These are phyloP conservation scores for Apiospora marii DNA, from an alignment of 2,329 filamentous ascomycete genomes.

Conservation along the genomic window DNA sequence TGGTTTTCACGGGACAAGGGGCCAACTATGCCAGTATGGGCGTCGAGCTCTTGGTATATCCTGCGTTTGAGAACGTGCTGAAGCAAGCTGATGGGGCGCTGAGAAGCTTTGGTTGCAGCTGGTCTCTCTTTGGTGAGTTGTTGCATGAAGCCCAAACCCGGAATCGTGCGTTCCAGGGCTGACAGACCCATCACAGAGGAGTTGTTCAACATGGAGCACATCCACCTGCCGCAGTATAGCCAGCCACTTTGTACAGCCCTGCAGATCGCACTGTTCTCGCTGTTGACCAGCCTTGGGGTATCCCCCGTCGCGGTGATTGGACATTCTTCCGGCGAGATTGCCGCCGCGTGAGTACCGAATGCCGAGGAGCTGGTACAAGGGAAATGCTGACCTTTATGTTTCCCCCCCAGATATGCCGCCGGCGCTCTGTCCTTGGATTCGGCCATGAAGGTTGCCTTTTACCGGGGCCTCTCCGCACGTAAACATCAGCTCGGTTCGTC, in stretches of 20 bases:
- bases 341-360: slow-evolving; percentile 38
- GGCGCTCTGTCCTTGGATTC: slow-evolving; percentile 42
- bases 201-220: slow-evolving; percentile 31
- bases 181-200: slow-evolving; percentile 43
- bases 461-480: slow-evolving; percentile 38
- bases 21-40: slow-evolving; percentile 49
- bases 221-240: slow-evolving; percentile 44
- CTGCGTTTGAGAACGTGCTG: slow-evolving; percentile 39
- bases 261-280: slow-evolving; percentile 41
- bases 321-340: slow-evolving; percentile 47
- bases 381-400: no score
- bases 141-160: no score
- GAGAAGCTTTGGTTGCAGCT: slow-evolving; percentile 32
- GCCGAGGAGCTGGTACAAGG: neutral
- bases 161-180: slow-evolving; percentile 27
- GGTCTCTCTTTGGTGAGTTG: slow-evolving; percentile 27
- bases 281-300: slow-evolving; percentile 37
- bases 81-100: slow-evolving; percentile 38
- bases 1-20: slow-evolving; percentile 48
- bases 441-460: slow-evolving; percentile 40
- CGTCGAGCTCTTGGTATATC: slow-evolving; percentile 43
- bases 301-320: slow-evolving; percentile 38
- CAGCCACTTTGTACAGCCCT: slow-evolving; percentile 42
- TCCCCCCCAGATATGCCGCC: no score
- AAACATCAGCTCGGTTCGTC: slow-evolving; percentile 24